These are phyloP conservation scores for Flaveria robusta DNA, from an alignment of 129 eudicot species.

Conservation along the genomic window DNA sequence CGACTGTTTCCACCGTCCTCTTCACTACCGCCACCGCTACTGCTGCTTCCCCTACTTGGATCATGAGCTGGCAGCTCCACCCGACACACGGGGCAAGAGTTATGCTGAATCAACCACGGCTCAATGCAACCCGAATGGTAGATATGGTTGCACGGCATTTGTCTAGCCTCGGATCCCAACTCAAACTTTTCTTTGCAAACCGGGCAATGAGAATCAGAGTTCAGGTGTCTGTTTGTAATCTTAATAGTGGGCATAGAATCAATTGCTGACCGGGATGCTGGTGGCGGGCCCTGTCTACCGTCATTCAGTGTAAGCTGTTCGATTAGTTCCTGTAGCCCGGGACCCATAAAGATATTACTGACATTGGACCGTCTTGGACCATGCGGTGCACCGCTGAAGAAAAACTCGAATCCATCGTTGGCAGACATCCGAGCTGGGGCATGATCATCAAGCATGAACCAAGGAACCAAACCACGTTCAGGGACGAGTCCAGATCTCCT, in stretches of 20 bases:
- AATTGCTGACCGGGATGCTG: slow-evolving; percentile 84
- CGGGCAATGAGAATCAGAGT: slow-evolving; percentile 87
- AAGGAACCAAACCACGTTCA: slow-evolving; percentile 54
- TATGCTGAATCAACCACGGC: slow-evolving; percentile 93
- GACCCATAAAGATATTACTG: slow-evolving; percentile 57
- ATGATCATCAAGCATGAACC: slow-evolving; percentile 71
- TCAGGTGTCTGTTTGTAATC: slow-evolving; percentile 72
- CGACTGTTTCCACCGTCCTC: slow-evolving; percentile 40
- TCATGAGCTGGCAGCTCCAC: slow-evolving; percentile 69
- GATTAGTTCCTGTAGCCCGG: slow-evolving; percentile 70
- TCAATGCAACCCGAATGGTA: slow-evolving; percentile 89
- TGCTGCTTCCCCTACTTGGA: slow-evolving; percentile 40
- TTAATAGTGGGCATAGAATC: slow-evolving; percentile 88
- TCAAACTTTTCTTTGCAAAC: slow-evolving; percentile 88
- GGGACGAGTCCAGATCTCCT: slow-evolving; percentile 49
- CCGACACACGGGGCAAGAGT: slow-evolving; percentile 95
- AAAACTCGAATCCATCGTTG: slow-evolving; percentile 55
- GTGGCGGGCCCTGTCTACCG: slow-evolving; percentile 78
- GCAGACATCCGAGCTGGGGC: slow-evolving; percentile 53
- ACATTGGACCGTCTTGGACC: slow-evolving; percentile 59
- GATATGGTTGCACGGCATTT: slow-evolving; percentile 88
- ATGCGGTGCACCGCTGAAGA: slow-evolving; percentile 50
- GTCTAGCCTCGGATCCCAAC: slow-evolving; percentile 76
- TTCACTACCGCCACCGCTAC: slow-evolving; percentile 34
- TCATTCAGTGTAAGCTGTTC: slow-evolving; percentile 65